Percentiles rank a stretch among this genome's conserved stretches.
phyloP scores from a whole-genome alignment of 2,329 filamentous ascomycete genomes.

The Cercospora janseana region DNA sequence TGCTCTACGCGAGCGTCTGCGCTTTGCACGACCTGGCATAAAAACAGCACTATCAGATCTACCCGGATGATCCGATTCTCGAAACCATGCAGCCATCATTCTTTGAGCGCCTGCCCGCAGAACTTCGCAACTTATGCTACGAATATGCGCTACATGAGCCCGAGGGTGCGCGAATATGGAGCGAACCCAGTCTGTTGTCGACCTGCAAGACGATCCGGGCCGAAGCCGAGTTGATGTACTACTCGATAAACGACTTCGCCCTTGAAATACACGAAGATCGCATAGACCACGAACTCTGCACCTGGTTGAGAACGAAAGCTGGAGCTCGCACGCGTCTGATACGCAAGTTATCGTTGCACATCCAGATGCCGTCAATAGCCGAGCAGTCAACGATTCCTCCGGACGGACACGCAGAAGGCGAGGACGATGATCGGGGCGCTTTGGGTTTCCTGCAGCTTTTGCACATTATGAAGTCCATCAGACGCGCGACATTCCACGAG shows the following conservation, averaged over 20 bases:
- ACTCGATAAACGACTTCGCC: constrained; percentile 25
- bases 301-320: constrained; percentile 19
- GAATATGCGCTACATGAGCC: constrained; percentile 18
- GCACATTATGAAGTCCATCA: constrained; percentile 18
- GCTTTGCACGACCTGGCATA: not conserved
- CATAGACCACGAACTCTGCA: constrained; percentile 15
- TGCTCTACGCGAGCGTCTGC: not conserved
- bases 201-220: constrained; percentile 25
- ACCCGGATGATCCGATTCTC: not conserved
- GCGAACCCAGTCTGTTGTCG: constrained; percentile 19
- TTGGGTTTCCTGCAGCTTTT: constrained; percentile 14
- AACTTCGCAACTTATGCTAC: constrained; percentile 22
- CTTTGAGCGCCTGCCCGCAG: constrained; percentile 17
- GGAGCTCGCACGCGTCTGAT: constrained; percentile 14
- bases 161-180: constrained; percentile 14
- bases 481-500: not conserved
- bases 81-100: constrained; percentile 13
- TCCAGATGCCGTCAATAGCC: constrained; percentile 21
- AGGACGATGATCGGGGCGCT: constrained; percentile 9
- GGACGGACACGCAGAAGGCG: not conserved
- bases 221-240: constrained; percentile 30
- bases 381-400: not conserved
- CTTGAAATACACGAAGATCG: constrained; percentile 17
- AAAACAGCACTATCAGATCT: not conserved
- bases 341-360: constrained; percentile 17